phyloP scores from a whole-genome alignment of 2,329 filamentous ascomycete species.

The Epichloe amarillans region DNA sequence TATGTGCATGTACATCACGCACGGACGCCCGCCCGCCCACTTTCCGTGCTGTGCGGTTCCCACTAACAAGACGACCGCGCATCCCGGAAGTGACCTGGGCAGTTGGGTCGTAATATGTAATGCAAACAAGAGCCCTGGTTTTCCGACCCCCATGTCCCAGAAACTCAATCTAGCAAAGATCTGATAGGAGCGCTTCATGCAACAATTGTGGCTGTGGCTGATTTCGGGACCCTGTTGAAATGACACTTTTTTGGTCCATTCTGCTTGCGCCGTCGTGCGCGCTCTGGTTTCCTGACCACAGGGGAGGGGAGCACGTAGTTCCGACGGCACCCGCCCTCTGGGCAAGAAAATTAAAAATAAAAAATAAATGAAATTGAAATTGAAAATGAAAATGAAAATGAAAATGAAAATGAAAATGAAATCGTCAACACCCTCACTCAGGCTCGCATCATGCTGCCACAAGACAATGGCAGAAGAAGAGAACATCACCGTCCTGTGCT shows the following conservation, averaged over 20 bases:
- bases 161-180: not conserved
- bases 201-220: not conserved
- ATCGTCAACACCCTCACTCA: too few species aligned
- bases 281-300: not conserved
- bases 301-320: not conserved
- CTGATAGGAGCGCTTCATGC: not conserved
- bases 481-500: too few species aligned
- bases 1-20: not conserved
- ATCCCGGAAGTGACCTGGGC: not conserved
- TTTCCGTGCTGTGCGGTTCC: not conserved
- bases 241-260: not conserved
- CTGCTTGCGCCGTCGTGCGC: not conserved
- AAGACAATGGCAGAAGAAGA: too few species aligned
- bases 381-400: too few species aligned
- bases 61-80: not conserved
- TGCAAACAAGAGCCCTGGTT: not conserved
- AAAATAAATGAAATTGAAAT: not conserved
- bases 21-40: not conserved
- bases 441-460: too few species aligned
- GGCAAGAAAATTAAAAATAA: not conserved
- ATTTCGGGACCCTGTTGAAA: not conserved
- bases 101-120: not conserved
- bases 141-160: not conserved
- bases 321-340: too few species aligned
- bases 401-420: too few species aligned